A percentile compares a stretch with the other conserved stretches of the same genome.
phyloP scores from a whole-genome alignment of 2,329 filamentous ascomycete species.

The Phaeophleospora eucalypticola region DNA sequence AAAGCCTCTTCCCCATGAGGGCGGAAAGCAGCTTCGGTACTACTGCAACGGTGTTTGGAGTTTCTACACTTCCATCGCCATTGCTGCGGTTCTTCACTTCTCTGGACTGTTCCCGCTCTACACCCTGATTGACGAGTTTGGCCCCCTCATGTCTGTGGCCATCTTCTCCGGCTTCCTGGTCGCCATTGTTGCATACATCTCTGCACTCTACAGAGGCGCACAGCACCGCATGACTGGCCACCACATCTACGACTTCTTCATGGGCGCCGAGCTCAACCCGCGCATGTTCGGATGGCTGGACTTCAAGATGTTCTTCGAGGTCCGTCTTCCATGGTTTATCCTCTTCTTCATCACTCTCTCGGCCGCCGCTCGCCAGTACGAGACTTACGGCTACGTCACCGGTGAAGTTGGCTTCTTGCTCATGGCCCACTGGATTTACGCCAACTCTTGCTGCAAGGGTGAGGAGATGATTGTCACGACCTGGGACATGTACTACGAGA shows the following conservation, averaged over 20 bases:
- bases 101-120: slow-evolving; percentile 84
- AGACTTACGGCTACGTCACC: slow-evolving; percentile 78
- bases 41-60: slow-evolving; percentile 88
- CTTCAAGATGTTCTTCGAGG: slow-evolving; percentile 95
- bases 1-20: slow-evolving; percentile 77
- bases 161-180: slow-evolving; percentile 87
- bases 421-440: slow-evolving; percentile 87
- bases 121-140: slow-evolving; percentile 92
- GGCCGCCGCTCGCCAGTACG: slow-evolving; percentile 76
- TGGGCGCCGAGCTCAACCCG: slow-evolving; percentile 83
- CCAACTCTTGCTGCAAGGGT: slow-evolving; percentile 86
- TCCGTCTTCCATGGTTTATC: slow-evolving; percentile 88
- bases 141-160: slow-evolving; percentile 84
- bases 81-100: slow-evolving; percentile 70
- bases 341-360: slow-evolving; percentile 74
- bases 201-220: slow-evolving; percentile 72
- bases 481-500: slow-evolving; percentile 97
- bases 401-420: slow-evolving; percentile 80
- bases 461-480: slow-evolving; percentile 87
- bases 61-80: slow-evolving; percentile 78
- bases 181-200: slow-evolving; percentile 78
- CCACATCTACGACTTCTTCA: slow-evolving; percentile 82
- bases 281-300: slow-evolving; percentile 71
- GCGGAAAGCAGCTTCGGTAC: slow-evolving; percentile 83
- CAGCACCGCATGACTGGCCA: slow-evolving; percentile 89